These are phyloP conservation scores for Russula brevipes DNA, from an alignment of 768 basidiomycete species.

Conservation along the genomic window DNA sequence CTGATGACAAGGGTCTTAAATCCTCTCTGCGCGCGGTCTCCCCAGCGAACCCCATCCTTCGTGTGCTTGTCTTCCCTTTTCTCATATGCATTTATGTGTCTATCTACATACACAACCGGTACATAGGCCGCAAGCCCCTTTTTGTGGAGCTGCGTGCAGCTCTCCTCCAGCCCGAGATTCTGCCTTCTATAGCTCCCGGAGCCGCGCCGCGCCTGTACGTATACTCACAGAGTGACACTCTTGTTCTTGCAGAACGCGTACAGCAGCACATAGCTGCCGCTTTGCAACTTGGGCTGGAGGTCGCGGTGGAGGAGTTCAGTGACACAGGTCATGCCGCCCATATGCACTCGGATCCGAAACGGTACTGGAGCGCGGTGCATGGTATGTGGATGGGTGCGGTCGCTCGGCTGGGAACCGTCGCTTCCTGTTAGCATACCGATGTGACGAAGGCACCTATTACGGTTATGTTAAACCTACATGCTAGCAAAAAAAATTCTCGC, in stretches of 20 bases:
- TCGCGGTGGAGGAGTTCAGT: constrained; percentile 23
- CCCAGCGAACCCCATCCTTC: constrained; percentile 9
- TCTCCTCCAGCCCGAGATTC: constrained; percentile 21
- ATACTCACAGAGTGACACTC: constrained; percentile 23
- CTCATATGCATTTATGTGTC: constrained; percentile 21
- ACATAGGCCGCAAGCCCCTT: constrained; percentile 13
- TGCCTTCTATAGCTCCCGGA: constrained; percentile 10
- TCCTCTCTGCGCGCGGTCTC: constrained; percentile 22
- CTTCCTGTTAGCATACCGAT: background rate
- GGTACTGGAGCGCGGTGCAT: constrained; percentile 25
- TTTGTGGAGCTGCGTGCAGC: constrained; percentile 18
- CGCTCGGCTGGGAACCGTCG: background rate
- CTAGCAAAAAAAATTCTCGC: too few relatives aligned
- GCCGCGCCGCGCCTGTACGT: constrained; percentile 22
- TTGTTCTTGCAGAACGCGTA: constrained; percentile 19
- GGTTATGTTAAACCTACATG: background rate
- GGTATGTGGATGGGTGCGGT: constrained; percentile 21
- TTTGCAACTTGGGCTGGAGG: constrained; percentile 19
- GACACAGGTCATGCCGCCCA: constrained; percentile 23
- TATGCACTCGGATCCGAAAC: constrained; percentile 21
- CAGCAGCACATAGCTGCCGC: constrained; percentile 21
- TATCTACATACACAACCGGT: constrained; percentile 21
- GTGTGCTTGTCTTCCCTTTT: constrained; percentile 18
- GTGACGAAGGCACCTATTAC: background rate
- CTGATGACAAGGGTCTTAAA: constrained; percentile 23